These are phyloP conservation scores for Comarum palustre DNA, from an alignment of 306 rosid species.

Conservation along the genomic window DNA sequence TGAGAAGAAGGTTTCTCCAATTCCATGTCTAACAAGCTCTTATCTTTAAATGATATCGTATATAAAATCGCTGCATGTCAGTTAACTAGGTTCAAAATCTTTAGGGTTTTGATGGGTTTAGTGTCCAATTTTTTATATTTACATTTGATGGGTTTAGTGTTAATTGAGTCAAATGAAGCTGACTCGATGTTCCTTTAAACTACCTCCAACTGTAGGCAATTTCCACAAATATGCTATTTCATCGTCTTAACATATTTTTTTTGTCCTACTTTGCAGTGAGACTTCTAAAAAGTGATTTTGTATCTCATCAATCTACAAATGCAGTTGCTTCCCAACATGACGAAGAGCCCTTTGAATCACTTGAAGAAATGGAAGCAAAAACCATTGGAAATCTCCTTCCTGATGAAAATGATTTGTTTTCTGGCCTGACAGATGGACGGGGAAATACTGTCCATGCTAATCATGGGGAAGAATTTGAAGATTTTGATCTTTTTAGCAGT, in stretches of 20 bases:
- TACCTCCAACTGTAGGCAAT: slow-evolving; percentile 2
- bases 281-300: slow-evolving; percentile 39
- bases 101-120: not conserved
- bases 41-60: not conserved
- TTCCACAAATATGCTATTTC: slow-evolving; percentile 12
- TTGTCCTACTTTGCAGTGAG: slow-evolving; percentile 48
- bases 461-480: slow-evolving; percentile 58
- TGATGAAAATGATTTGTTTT: slow-evolving; percentile 76
- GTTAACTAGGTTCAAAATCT: slow-evolving; percentile 18
- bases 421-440: slow-evolving; percentile 56
- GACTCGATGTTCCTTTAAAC: not conserved
- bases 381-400: slow-evolving; percentile 86
- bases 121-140: not conserved
- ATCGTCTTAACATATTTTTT: not conserved
- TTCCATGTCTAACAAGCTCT: not conserved
- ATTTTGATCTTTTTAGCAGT: slow-evolving; percentile 76
- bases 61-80: not conserved
- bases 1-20: not conserved
- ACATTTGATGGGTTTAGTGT: not conserved
- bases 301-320: slow-evolving; percentile 33
- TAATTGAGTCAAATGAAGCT: slow-evolving; percentile 4
- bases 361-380: slow-evolving; percentile 64
- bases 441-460: slow-evolving; percentile 35
- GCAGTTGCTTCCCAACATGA: slow-evolving; percentile 39
- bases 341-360: slow-evolving; percentile 53